phyloP scores from a whole-genome alignment of 257 asterid genomes.

The Rhazya stricta region DNA sequence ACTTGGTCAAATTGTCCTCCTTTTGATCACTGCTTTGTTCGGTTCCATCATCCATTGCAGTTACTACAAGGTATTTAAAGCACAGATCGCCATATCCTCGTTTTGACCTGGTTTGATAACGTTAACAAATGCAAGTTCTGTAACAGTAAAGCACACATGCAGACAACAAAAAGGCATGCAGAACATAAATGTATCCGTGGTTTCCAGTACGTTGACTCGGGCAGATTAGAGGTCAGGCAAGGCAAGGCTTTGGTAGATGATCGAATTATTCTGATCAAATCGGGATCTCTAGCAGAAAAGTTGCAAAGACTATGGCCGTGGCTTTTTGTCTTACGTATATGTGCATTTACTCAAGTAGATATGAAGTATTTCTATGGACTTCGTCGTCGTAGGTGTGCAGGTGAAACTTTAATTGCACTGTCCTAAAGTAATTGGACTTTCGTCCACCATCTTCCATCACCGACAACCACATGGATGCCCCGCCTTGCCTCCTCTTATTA shows the following conservation, averaged over 20 bases:
- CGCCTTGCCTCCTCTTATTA: not conserved
- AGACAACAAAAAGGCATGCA: not conserved
- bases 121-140: not conserved
- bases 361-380: not conserved
- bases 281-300: too few relatives aligned
- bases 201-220: not conserved
- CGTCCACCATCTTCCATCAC: not conserved
- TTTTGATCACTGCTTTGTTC: not conserved
- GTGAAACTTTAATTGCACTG: constrained; percentile 12
- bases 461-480: constrained; percentile 10
- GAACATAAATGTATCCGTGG: not conserved
- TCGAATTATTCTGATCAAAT: too few relatives aligned
- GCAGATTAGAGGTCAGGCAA: not conserved
- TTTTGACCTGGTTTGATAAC: not conserved
- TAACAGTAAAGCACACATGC: not conserved
- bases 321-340: not conserved
- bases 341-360: not conserved
- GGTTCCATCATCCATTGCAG: not conserved
- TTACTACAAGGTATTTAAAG: not conserved
- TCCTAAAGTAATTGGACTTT: constrained; percentile 1
- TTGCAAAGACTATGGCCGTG: too few relatives aligned
- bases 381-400: constrained; percentile 8
- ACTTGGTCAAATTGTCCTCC: not conserved
- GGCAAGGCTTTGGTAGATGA: not conserved
- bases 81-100: not conserved